Evolutionary conservation across 768 basidiomycete species (phyloP).

Genomic region (Leucocoprinus birnbaumii): DNA sequence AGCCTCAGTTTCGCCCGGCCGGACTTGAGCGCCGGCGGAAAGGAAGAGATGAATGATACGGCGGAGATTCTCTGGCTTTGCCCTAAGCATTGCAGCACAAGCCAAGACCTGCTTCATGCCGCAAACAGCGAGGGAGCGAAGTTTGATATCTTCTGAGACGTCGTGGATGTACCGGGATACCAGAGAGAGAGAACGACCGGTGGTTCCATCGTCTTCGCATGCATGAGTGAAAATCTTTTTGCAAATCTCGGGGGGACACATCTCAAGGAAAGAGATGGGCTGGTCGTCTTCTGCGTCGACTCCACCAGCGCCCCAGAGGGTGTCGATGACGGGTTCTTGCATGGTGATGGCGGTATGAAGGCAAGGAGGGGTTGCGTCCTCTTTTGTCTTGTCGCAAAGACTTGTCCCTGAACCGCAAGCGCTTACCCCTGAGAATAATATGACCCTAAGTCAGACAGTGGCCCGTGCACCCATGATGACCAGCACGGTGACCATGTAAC

Average conservation of each 20-base stretch:
- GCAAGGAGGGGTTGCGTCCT: constrained; percentile 1
- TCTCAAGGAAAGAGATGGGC: background rate
- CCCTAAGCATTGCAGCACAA: constrained; percentile 21
- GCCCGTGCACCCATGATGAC: no score
- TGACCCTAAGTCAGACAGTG: no score
- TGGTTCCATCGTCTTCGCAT: constrained; percentile 32
- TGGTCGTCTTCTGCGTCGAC: no score
- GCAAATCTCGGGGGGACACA: constrained; percentile 10
- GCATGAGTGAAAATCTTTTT: constrained; percentile 24
- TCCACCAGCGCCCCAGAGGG: no score
- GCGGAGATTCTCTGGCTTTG: constrained; percentile 18
- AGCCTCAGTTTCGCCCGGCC: background rate
- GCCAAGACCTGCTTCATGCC: constrained; percentile 22
- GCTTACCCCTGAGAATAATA: no score
- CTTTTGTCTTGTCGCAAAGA: background rate
- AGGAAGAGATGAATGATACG: constrained; percentile 27
- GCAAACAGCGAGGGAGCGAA: constrained; percentile 26
- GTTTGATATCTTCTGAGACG: constrained; percentile 21
- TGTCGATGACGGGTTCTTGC: no score
- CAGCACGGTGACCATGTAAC: no score
- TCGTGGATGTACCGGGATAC: constrained; percentile 28
- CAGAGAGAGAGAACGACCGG: constrained; percentile 33
- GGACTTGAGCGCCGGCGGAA: constrained; percentile 17
- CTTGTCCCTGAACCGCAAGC: no score
- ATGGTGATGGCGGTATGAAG: background rate